Evolutionary conservation across 179 eudicot species (phyloP), one percentile per base, ranked within the genome.

Genomic region (Silene noctiflora): DNA sequence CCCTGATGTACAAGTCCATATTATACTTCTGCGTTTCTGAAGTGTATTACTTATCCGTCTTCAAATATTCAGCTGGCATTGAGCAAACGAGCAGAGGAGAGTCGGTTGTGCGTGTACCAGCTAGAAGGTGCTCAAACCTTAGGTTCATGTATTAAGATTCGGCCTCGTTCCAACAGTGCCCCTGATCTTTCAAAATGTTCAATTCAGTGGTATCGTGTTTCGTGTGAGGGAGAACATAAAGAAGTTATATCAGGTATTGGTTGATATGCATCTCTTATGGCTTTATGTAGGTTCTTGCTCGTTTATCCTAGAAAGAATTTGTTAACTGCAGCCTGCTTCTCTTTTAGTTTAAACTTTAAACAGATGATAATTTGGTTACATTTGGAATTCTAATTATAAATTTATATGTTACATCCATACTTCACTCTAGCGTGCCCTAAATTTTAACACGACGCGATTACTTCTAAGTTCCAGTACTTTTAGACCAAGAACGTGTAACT

Each of bases 171-270:
- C 12, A 84, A 86, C 76, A 87, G 83, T 67, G 91, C 94, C 74
- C 84, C 89, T 78, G 95, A 95, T 69, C 90, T 91, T 67, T 81
- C 92, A 48, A 88, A 87, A 76, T 93, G 97, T 80, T 85, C 91
- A 12, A 86, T 95, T 75, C 99, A 93, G 85, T 95, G 99, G 99
- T 95, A 85, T 73, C 97, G 97, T 55, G 78, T 86, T 21, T 84
- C 95, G 0, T 75, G 86, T 39, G 97, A 93, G 78, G 87, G 91
- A 70, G 90, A 84, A 79, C 85, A 88, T 65, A 91, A 85, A 82
- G 94, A 95, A 78, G 74, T 88, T 59, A 89, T 95, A 83, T 83
- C 94, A 89, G 98, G 98, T 92, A 79, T 68, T 48, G 46, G 42
- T 31, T 35, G 21, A 19, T 12, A 11, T 29, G 25, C 55, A 10